Percentiles rank a stretch among this genome's conserved stretches.
Evolutionary conservation across 257 asterid genomes (phyloP).

Genomic region (Agastache rugosa): DNA sequence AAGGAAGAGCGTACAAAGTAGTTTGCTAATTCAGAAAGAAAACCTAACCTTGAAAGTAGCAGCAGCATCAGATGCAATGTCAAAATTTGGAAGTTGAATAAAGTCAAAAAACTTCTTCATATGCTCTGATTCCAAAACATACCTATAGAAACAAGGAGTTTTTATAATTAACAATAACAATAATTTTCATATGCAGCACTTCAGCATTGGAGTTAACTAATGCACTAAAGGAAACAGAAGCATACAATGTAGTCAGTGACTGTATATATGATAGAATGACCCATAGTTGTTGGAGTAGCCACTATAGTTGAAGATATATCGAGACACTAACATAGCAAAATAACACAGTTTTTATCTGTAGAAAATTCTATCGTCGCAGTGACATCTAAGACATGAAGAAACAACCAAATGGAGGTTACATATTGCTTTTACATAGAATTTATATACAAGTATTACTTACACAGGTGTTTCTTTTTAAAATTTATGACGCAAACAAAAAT

Average conservation of each 20-base stretch:
- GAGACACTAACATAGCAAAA: conserved; percentile 5
- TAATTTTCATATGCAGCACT: conserved; percentile 23
- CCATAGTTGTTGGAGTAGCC: conserved; percentile 22
- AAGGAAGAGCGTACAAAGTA: neutral
- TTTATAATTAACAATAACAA: conserved; percentile 21
- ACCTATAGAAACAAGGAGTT: conserved; percentile 43
- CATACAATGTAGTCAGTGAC: neutral
- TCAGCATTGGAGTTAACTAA: conserved; percentile 19
- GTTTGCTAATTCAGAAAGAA: conserved; percentile 20
- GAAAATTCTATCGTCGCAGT: neutral
- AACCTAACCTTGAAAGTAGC: conserved; percentile 72
- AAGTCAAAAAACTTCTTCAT: conserved; percentile 73
- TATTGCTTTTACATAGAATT: neutral
- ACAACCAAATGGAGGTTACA: neutral
- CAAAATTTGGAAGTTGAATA: conserved; percentile 69
- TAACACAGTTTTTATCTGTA: neutral
- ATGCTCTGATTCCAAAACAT: conserved; percentile 76
- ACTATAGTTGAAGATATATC: conserved; percentile 4
- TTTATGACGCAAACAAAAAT: neutral
- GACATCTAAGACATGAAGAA: conserved; percentile 19
- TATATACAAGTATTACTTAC: neutral
- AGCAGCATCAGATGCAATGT: conserved; percentile 79
- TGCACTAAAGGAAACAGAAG: conserved; percentile 27
- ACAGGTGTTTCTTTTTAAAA: neutral
- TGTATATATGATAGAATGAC: conserved; percentile 6